These are phyloP conservation scores for Nothomitra cinnamomea DNA, from an alignment of 2,329 filamentous ascomycete species.

Conservation along the genomic window DNA sequence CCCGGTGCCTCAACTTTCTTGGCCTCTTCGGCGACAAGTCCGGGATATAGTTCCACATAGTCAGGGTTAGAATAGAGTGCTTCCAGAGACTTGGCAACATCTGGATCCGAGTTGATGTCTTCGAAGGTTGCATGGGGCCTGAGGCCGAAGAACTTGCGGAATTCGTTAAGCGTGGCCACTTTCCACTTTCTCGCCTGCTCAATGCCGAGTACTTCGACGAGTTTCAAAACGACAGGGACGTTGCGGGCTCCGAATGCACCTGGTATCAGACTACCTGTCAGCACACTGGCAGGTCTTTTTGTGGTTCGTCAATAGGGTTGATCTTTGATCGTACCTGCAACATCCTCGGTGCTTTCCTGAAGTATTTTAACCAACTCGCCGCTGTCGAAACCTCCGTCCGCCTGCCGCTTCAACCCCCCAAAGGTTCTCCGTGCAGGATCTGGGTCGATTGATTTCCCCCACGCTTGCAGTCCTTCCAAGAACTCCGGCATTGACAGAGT, in stretches of 20 bases:
- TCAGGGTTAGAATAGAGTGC: slow-evolving; percentile 64
- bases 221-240: slow-evolving; percentile 55
- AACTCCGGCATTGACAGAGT: not conserved
- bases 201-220: slow-evolving; percentile 61
- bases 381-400: slow-evolving; percentile 37
- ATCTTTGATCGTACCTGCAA: slow-evolving; percentile 28
- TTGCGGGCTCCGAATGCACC: slow-evolving; percentile 48
- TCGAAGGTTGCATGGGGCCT: slow-evolving; percentile 63
- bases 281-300: not conserved
- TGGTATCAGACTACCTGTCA: not conserved
- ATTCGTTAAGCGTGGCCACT: slow-evolving; percentile 64
- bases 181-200: slow-evolving; percentile 50
- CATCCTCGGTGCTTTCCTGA: slow-evolving; percentile 39
- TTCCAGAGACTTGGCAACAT: slow-evolving; percentile 46
- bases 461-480: slow-evolving; percentile 20
- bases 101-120: slow-evolving; percentile 65
- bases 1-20: slow-evolving; percentile 59
- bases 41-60: slow-evolving; percentile 65
- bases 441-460: slow-evolving; percentile 23
- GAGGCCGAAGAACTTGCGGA: slow-evolving; percentile 64
- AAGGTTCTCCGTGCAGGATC: slow-evolving; percentile 33
- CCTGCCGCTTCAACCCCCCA: slow-evolving; percentile 29
- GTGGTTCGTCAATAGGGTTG: not conserved
- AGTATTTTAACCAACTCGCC: slow-evolving; percentile 38
- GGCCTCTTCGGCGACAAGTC: slow-evolving; percentile 57